Evolutionary conservation across 441 rosid species (phyloP).

Genomic region (Corymbia calophylla): DNA sequence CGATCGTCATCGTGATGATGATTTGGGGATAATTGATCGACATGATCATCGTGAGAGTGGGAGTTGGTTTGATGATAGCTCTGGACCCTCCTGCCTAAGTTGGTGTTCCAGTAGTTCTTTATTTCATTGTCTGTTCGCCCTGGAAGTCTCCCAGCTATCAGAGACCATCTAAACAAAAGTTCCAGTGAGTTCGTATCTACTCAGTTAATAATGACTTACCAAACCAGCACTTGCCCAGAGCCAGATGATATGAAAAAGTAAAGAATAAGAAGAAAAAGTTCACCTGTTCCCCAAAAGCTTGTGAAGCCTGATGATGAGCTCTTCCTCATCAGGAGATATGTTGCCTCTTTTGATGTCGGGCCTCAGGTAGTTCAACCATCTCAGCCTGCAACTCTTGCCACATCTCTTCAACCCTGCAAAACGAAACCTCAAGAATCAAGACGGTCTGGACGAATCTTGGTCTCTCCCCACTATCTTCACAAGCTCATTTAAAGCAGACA

Average conservation of each 20-base stretch:
- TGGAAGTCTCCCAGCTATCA: constrained; percentile 9
- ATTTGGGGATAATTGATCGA: neutral
- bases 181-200: neutral
- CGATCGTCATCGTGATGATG: neutral
- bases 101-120: constrained; percentile 15
- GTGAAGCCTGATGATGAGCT: constrained; percentile 15
- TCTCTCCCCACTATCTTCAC: neutral
- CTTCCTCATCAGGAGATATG: constrained; percentile 11
- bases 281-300: constrained; percentile 14
- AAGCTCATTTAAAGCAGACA: neutral
- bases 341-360: constrained; percentile 16
- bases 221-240: neutral
- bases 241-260: neutral
- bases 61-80: neutral
- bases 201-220: neutral
- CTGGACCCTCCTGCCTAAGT: neutral
- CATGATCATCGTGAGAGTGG: neutral
- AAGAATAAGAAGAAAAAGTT: neutral
- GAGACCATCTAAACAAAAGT: constrained; percentile 5
- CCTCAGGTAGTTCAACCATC: constrained; percentile 13
- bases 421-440: neutral
- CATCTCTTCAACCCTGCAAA: constrained; percentile 8
- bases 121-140: constrained; percentile 20
- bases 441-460: neutral
- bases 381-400: constrained; percentile 14